These are phyloP conservation scores for Nidularia sp. DNA, from an alignment of 768 basidiomycete species.

Conservation along the genomic window DNA sequence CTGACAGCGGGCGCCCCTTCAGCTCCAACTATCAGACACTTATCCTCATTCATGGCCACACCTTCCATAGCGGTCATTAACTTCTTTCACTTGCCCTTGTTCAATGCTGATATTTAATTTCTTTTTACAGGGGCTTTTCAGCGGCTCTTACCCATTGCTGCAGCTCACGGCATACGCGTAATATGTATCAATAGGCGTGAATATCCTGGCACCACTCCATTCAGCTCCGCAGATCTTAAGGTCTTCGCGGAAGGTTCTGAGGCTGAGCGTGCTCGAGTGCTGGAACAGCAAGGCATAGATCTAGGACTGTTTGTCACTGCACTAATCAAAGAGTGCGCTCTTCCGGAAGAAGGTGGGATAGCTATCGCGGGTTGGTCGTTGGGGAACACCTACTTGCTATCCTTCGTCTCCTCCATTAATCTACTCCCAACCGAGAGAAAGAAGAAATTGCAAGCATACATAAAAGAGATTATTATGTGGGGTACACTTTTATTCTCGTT, in stretches of 20 bases:
- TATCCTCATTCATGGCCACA: constrained; percentile 24
- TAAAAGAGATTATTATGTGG: constrained; percentile 14
- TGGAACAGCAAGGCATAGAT: constrained; percentile 20
- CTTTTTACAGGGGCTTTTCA: constrained; percentile 16
- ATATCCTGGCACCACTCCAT: constrained; percentile 26
- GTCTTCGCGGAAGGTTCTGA: constrained; percentile 9
- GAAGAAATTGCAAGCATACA: constrained; percentile 11
- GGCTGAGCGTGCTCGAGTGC: constrained; percentile 9
- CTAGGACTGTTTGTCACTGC: constrained; percentile 21
- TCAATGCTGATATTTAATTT: neutral
- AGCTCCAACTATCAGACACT: constrained; percentile 15
- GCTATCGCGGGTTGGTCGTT: constrained; percentile 25
- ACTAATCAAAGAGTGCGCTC: constrained; percentile 12
- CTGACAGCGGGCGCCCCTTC: constrained; percentile 19
- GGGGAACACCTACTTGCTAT: constrained; percentile 17
- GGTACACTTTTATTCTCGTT: constrained; percentile 7
- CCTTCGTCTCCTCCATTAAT: constrained; percentile 13
- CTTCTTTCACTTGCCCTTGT: neutral
- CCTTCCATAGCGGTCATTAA: constrained; percentile 18
- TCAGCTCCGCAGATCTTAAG: constrained; percentile 17
- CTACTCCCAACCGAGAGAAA: constrained; percentile 9
- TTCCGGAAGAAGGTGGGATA: constrained; percentile 14
- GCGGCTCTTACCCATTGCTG: constrained; percentile 13
- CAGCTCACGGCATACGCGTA: constrained; percentile 14
- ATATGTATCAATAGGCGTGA: constrained; percentile 27